Base-by-base conservation (phyloP, 2,329 filamentous ascomycete genomes). In the Epichloe aotearoae region DNA sequence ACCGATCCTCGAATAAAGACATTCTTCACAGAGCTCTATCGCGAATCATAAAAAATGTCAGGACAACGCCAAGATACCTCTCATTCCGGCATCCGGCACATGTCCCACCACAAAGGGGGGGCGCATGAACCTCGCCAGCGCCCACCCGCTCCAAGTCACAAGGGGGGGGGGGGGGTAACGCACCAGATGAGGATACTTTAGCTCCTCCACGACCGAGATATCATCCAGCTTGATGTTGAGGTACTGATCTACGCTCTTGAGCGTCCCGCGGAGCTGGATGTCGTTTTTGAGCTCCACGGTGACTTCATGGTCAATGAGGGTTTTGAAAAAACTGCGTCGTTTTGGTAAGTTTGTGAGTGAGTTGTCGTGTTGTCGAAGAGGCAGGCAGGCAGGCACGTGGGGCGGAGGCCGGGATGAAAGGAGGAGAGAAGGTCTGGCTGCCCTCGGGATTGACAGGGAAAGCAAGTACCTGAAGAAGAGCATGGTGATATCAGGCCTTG, bases 241-340 rank as follows among this genome's bases (percentile, higher is more conserved):
- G 71, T 95, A 98, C 73, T 97, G 93, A 67, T 98, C 93, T 58
- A 98, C 91, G 64, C 87, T 94, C 76, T 97, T 98, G 58, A 98
- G 77, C 37, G 84, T 94, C 58, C 93, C 93, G 61, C 88, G 87
- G 67, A 98, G 94, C 66, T 90, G 89, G 61, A 98, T 95, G 72
- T 98, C 93, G 69, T 98, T 98, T 73, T 98, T 98, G 68, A 98
- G 86, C 75, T 98, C 93, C 66, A 98, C 89, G 45, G 90, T 97
- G 64, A 98, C 90, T 74, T 94, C 84, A 60, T 93, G 86, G 74
- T 96, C 93, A 67, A 96, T 94, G 63, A 97, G 86, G 50, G 91
- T 97, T 71, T 97, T 97, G 82, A 97, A 97, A 75, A 96, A 97
- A 73, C 87, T 93, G 64, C 19, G 5, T 15, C 5, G 11, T 3